These are phyloP conservation scores for Aegilops sharonensis DNA, from an alignment of 176 grass and related monocot species.

Conservation along the genomic window DNA sequence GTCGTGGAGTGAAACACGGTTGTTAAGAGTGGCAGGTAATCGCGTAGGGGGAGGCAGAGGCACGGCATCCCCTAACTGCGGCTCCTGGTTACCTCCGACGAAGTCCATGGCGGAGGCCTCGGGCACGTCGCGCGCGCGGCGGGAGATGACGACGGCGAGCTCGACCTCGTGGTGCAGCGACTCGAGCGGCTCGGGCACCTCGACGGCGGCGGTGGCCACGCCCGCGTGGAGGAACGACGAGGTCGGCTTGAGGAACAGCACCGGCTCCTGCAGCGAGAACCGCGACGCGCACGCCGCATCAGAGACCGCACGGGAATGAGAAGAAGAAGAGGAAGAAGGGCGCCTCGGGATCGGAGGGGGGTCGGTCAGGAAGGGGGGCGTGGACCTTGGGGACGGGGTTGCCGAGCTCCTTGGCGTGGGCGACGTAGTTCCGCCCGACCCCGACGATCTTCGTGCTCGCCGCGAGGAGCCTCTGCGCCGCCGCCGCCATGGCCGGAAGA, in stretches of 20 bases:
- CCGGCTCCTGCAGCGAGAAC: constrained; percentile 59
- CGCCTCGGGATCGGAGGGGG: background rate
- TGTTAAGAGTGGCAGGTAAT: background rate
- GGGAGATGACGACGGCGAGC: constrained; percentile 84
- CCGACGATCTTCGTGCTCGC: constrained; percentile 84
- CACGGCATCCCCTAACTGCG: background rate
- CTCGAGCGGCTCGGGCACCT: constrained; percentile 80
- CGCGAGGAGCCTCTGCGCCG: constrained; percentile 56
- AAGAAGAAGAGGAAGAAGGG: background rate
- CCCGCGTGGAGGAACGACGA: constrained; percentile 86
- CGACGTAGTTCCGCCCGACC: constrained; percentile 75
- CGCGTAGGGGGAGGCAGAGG: background rate
- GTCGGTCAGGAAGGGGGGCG: background rate
- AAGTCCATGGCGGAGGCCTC: constrained; percentile 79
- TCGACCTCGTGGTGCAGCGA: constrained; percentile 94
- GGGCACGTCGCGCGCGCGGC: constrained; percentile 64
- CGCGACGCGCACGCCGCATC: background rate
- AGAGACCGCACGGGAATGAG: background rate
- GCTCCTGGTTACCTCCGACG: constrained; percentile 62
- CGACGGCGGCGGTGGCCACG: constrained; percentile 55
- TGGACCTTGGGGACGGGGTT: constrained; percentile 87
- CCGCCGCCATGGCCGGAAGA: constrained; percentile 37
- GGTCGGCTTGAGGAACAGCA: constrained; percentile 90
- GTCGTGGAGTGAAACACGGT: background rate
- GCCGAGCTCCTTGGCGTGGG: constrained; percentile 87